These are phyloP conservation scores for Teratosphaeria zuluensis DNA, from an alignment of 2,329 filamentous ascomycete species.

Conservation along the genomic window DNA sequence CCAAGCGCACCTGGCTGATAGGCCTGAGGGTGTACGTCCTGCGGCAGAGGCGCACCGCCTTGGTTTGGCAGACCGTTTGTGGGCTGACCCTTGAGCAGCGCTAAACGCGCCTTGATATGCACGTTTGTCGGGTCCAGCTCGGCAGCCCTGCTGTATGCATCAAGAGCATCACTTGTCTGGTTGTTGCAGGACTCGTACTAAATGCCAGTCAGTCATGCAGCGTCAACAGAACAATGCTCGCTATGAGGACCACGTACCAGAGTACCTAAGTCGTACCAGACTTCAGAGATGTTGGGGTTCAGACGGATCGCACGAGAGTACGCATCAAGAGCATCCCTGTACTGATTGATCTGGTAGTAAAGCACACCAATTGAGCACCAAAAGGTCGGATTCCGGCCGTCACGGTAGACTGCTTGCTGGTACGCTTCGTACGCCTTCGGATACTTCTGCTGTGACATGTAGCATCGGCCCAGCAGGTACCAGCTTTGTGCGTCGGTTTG, in stretches of 20 bases:
- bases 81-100: constrained; percentile 72
- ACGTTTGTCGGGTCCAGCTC: constrained; percentile 89
- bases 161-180: constrained; percentile 89
- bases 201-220: constrained; percentile 21
- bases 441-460: constrained; percentile 99
- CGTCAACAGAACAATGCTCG: background rate
- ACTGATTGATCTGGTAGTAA: constrained; percentile 99
- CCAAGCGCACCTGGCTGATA: constrained; percentile 72
- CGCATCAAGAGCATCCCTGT: constrained; percentile 91
- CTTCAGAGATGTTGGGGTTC: constrained; percentile 96
- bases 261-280: constrained; percentile 97
- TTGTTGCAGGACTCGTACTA: constrained; percentile 99
- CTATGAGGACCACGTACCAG: constrained; percentile 53
- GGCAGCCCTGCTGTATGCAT: constrained; percentile 88
- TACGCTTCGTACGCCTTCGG: constrained; percentile 98
- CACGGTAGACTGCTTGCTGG: constrained; percentile 95
- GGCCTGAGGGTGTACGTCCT: constrained; percentile 90
- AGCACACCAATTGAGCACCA: constrained; percentile 99
- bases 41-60: constrained; percentile 72
- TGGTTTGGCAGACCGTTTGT: constrained; percentile 60
- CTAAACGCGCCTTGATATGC: constrained; percentile 90
- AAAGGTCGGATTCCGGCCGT: constrained; percentile 95
- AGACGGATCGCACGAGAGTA: constrained; percentile 93
- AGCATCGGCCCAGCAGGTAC: constrained; percentile 94
- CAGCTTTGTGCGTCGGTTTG: constrained; percentile 94